Conservation (phyloP, 2,329 filamentous ascomycete species). For the Colletotrichum sp. region DNA sequence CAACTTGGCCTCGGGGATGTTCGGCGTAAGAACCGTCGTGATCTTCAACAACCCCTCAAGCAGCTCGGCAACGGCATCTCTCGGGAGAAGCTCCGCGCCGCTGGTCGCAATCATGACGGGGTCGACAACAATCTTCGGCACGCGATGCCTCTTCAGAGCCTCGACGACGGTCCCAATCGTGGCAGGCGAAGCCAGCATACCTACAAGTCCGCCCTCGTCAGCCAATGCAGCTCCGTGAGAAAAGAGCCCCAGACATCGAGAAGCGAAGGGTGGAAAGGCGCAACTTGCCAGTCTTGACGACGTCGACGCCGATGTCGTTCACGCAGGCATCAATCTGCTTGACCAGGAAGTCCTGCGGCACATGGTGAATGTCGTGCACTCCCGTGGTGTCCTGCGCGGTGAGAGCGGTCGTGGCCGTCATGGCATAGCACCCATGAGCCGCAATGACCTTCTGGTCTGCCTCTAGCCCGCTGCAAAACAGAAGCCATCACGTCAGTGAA, state of each 20-base stretch:
- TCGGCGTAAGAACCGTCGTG: conserved; percentile 76
- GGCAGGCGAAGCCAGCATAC: conserved; percentile 80
- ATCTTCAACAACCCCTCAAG: conserved; percentile 65
- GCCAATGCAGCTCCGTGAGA: background rate
- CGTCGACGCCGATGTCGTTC: conserved; percentile 84
- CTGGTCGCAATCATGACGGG: conserved; percentile 89
- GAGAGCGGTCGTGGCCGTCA: conserved; percentile 93
- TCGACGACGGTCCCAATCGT: conserved; percentile 74
- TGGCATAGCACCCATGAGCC: conserved; percentile 91
- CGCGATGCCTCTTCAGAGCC: conserved; percentile 61
- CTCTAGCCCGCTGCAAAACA: conserved; percentile 80
- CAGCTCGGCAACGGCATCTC: conserved; percentile 67
- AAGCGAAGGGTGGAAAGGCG: background rate
- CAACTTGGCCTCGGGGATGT: conserved; percentile 75
- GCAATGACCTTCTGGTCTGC: conserved; percentile 95
- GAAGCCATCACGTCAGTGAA: background rate
- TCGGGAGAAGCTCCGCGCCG: conserved; percentile 72
- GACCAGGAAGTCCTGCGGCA: conserved; percentile 78
- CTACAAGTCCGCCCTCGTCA: conserved; percentile 43
- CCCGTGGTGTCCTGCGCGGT: conserved; percentile 95
- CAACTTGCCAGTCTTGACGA: conserved; percentile 83
- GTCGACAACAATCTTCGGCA: conserved; percentile 71
- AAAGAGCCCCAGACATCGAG: background rate
- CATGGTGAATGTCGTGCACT: conserved; percentile 80
- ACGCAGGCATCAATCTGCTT: conserved; percentile 88